Conservation (phyloP, 2,329 filamentous ascomycete species). For the Ophiobolus disseminans region DNA sequence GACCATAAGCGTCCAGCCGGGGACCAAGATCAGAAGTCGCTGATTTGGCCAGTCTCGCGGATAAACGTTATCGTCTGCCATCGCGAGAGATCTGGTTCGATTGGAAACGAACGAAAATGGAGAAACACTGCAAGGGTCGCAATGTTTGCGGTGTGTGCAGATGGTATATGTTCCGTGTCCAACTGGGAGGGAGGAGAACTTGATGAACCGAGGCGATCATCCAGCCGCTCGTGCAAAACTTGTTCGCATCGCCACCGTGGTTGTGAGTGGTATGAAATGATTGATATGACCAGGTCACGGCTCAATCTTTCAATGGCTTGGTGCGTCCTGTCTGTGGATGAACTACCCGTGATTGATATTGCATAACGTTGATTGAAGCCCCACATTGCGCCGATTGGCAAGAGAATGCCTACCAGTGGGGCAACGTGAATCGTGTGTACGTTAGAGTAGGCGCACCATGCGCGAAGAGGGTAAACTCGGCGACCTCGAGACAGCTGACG, state of each 20-base stretch:
- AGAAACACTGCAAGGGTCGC: neutral
- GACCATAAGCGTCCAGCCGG: conserved; percentile 25
- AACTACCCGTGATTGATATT: conserved; percentile 10
- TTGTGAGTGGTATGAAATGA: neutral
- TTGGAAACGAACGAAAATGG: conserved; percentile 3
- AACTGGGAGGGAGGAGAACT: neutral
- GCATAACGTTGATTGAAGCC: conserved; percentile 16
- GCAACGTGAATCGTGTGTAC: neutral
- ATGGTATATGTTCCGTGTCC: neutral
- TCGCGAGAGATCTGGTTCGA: neutral
- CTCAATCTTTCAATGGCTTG: neutral
- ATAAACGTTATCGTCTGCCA: conserved; percentile 15
- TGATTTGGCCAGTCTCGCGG: conserved; percentile 33
- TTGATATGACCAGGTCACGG: neutral
- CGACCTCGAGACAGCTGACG: too few species aligned
- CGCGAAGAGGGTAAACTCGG: neutral
- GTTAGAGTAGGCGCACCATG: neutral
- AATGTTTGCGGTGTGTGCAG: neutral
- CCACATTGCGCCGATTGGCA: conserved; percentile 17
- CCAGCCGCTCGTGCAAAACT: neutral
- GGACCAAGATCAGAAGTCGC: conserved; percentile 27
- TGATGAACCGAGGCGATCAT: too few species aligned
- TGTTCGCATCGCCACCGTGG: neutral
- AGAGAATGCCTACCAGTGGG: conserved; percentile 5
- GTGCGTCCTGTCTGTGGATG: neutral